Conservation (phyloP, 108 stramenopile species). For the Skeletonema grethae region DNA sequence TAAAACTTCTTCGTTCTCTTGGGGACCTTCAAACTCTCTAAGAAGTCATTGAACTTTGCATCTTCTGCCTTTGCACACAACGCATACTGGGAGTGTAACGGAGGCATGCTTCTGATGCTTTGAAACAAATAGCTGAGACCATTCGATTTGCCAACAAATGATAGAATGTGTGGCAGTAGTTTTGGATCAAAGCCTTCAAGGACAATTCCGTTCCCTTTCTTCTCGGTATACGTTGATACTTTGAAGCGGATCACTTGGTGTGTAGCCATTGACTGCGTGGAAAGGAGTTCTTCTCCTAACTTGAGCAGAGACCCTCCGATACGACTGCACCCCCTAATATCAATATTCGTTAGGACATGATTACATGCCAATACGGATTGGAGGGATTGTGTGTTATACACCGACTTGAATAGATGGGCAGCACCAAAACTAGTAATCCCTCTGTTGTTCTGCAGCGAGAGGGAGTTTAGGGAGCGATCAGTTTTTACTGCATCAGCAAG, state of each 20-base stretch:
- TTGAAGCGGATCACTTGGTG: constrained; percentile 11
- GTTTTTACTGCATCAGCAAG: constrained; percentile 15
- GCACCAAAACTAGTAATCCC: constrained; percentile 28
- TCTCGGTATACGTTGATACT: neutral
- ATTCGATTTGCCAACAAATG: constrained; percentile 14
- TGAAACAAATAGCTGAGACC: constrained; percentile 16
- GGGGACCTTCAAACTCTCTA: neutral
- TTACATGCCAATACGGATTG: constrained; percentile 21
- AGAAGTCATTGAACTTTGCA: neutral
- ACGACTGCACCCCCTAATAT: constrained; percentile 22
- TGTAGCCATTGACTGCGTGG: neutral
- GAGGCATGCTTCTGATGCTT: constrained; percentile 11
- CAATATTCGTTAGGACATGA: constrained; percentile 19
- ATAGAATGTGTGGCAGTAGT: constrained; percentile 14
- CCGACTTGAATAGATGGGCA: constrained; percentile 3
- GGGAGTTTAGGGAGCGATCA: constrained; percentile 13
- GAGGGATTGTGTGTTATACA: constrained; percentile 18
- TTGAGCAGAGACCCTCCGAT: neutral
- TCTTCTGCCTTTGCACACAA: neutral
- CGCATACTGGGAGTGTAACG: constrained; percentile 7
- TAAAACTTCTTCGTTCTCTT: neutral
- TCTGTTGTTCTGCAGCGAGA: constrained; percentile 20
- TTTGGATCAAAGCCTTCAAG: constrained; percentile 15
- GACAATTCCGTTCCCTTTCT: neutral
- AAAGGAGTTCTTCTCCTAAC: neutral